Percentiles rank a stretch among this genome's conserved stretches.
Conservation (phyloP, 148 eudicot genomes). For the Camellia japonica region DNA sequence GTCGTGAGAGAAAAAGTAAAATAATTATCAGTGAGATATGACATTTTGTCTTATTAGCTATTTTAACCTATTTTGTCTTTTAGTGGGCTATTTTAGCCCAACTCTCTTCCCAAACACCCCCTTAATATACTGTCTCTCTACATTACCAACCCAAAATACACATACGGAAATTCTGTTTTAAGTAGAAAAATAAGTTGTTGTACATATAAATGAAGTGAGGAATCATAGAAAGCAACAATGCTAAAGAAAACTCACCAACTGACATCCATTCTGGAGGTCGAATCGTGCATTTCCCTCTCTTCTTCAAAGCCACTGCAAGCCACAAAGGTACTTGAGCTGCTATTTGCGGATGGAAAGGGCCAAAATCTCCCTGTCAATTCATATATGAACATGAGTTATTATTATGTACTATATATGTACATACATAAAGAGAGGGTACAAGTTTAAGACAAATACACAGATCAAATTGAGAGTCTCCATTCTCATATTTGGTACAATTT, state of each 20-base stretch:
- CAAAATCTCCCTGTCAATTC: constrained; percentile 72
- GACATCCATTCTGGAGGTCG: constrained; percentile 90
- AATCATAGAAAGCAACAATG: not conserved
- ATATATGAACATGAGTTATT: not conserved
- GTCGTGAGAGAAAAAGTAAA: too few relatives aligned
- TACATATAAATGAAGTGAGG: not conserved
- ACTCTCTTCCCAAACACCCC: too few relatives aligned
- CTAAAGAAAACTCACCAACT: constrained; percentile 43
- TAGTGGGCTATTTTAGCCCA: too few relatives aligned
- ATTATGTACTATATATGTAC: not conserved
- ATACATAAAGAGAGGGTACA: not conserved
- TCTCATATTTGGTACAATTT: constrained; percentile 82
- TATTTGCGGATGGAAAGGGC: constrained; percentile 83
- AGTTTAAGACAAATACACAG: constrained; percentile 38
- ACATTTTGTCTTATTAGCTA: too few relatives aligned
- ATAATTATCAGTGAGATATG: too few relatives aligned
- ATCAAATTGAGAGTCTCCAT: constrained; percentile 84
- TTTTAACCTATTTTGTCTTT: too few relatives aligned
- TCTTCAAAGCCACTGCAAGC: constrained; percentile 93
- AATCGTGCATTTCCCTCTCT: constrained; percentile 90
- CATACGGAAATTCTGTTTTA: not conserved
- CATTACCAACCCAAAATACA: not conserved
- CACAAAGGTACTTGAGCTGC: constrained; percentile 76
- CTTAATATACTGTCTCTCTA: too few relatives aligned
- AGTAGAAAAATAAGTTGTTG: not conserved